phyloP scores from a whole-genome alignment of 176 grass and related monocot species.

The Zoysia pacifica region DNA sequence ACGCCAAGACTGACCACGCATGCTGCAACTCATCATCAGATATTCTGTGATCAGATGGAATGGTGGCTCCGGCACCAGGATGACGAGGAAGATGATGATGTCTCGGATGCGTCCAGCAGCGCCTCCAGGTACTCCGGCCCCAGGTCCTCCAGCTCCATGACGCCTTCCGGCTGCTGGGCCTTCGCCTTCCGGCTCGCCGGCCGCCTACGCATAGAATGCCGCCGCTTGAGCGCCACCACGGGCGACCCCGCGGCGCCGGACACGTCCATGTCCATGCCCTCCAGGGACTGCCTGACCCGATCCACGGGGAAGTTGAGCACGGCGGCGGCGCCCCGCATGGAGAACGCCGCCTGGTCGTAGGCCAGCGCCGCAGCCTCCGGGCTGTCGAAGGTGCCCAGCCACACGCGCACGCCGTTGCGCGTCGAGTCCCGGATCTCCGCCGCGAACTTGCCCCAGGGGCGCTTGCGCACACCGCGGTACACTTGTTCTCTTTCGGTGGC shows the following conservation, averaged over 20 bases:
- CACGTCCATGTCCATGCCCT: neutral
- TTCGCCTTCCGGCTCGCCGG: neutral
- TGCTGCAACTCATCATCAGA: neutral
- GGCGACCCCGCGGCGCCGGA: constrained; percentile 41
- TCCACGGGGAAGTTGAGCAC: constrained; percentile 72
- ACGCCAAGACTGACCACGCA: neutral
- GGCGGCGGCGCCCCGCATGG: constrained; percentile 51
- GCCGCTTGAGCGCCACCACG: constrained; percentile 59
- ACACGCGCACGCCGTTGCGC: constrained; percentile 62
- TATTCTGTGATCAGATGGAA: constrained; percentile 15
- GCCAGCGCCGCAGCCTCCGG: constrained; percentile 63
- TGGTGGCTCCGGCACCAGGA: constrained; percentile 37
- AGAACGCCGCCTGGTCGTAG: constrained; percentile 80
- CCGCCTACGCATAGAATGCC: constrained; percentile 41
- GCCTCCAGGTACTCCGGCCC: constrained; percentile 63
- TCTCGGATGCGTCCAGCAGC: constrained; percentile 38
- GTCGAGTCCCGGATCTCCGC: constrained; percentile 79
- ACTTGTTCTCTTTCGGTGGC: neutral
- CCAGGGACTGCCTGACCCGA: constrained; percentile 49
- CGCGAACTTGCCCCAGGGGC: constrained; percentile 78
- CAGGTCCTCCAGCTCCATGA: constrained; percentile 74
- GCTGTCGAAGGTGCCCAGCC: constrained; percentile 80
- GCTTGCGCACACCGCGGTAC: constrained; percentile 63
- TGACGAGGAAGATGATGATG: neutral
- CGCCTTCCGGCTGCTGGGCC: neutral